Evolutionary conservation across 345 rosid species (phyloP).

Genomic region (Salix dunnii): DNA sequence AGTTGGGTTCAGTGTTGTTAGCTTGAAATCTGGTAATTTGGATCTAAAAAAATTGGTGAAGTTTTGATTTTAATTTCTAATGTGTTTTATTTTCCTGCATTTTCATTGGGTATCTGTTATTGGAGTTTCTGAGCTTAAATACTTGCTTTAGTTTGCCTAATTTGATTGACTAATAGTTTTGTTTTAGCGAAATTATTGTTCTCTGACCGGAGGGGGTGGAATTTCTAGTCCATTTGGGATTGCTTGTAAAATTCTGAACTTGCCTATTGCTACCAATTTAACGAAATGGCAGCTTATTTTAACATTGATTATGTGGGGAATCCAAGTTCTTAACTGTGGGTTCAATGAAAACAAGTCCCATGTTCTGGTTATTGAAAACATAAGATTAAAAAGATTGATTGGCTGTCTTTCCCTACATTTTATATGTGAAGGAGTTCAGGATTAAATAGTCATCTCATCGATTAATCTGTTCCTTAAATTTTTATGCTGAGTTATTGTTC

Average conservation of each 20-base stretch:
- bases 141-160: conserved; percentile 11
- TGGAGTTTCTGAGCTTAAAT: neutral
- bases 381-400: neutral
- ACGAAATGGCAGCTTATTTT: neutral
- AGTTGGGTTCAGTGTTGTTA: conserved; percentile 6
- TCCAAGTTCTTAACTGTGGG: neutral
- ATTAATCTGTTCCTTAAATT: neutral
- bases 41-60: neutral
- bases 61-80: neutral
- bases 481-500: neutral
- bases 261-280: neutral
- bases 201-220: neutral
- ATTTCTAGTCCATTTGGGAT: conserved; percentile 18
- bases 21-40: conserved; percentile 7
- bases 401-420: neutral
- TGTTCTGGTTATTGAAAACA: neutral
- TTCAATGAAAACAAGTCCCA: neutral
- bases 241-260: neutral
- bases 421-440: neutral
- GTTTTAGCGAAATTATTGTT: neutral
- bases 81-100: conserved; percentile 11
- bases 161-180: conserved; percentile 6
- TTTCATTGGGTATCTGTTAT: conserved; percentile 1
- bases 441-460: neutral
- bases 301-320: neutral